Conservation (phyloP, 495 filamentous ascomycete genomes). For the Neurospora sublineolata region DNA sequence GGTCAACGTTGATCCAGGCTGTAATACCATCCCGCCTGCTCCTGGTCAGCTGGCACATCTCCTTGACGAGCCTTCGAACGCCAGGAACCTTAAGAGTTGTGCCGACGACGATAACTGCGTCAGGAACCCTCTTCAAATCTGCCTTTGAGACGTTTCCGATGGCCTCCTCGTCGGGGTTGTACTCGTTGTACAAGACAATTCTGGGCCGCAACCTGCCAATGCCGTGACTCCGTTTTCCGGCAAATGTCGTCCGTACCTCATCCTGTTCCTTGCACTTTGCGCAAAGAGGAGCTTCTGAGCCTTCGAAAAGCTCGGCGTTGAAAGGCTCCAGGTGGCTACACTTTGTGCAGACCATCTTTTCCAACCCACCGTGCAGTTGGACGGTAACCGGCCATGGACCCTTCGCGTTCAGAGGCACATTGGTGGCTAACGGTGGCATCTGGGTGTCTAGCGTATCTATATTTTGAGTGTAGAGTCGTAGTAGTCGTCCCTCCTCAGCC, state of each 20-base stretch:
- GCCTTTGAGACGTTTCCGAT: slow-evolving; percentile 81
- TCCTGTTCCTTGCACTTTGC: slow-evolving; percentile 64
- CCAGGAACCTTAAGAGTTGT: slow-evolving; percentile 93
- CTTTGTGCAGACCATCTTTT: slow-evolving; percentile 93
- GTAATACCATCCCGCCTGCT: slow-evolving; percentile 77
- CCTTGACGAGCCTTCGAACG: slow-evolving; percentile 75
- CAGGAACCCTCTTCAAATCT: slow-evolving; percentile 74
- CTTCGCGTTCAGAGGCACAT: slow-evolving; percentile 57
- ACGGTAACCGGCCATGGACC: slow-evolving; percentile 88
- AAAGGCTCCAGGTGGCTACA: slow-evolving; percentile 70
- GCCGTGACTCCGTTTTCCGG: slow-evolving; percentile 86
- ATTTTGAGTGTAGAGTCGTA: slow-evolving; percentile 91
- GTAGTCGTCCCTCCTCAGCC: slow-evolving; percentile 76
- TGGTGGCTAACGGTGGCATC: slow-evolving; percentile 66
- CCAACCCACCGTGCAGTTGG: slow-evolving; percentile 86
- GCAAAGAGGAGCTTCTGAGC: slow-evolving; percentile 76
- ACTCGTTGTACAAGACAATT: slow-evolving; percentile 95
- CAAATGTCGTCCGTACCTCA: slow-evolving; percentile 57
- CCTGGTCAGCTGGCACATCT: slow-evolving; percentile 73
- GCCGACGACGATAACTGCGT: slow-evolving; percentile 87
- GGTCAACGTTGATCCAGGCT: slow-evolving; percentile 87
- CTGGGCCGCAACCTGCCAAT: slow-evolving; percentile 82
- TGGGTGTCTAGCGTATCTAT: slow-evolving; percentile 89
- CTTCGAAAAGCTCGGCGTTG: slow-evolving; percentile 66
- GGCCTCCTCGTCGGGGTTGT: slow-evolving; percentile 89